Evolutionary conservation across 2,329 filamentous ascomycete species (phyloP).

Genomic region (Cordyceps javanica): DNA sequence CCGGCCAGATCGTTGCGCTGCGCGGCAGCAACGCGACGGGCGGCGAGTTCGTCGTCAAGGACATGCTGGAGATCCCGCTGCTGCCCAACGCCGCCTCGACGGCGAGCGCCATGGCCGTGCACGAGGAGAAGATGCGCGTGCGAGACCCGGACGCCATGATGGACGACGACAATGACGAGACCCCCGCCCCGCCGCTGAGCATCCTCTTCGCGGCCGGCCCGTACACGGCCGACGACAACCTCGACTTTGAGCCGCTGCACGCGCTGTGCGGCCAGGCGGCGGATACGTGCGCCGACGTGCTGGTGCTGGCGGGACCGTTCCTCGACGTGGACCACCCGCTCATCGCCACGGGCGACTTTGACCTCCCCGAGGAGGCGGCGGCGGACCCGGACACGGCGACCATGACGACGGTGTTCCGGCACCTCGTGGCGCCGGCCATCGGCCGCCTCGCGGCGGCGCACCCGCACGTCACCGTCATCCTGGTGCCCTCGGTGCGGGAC

Average conservation of each 20-base stretch:
- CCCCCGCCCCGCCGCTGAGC: conserved; percentile 59
- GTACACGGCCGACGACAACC: conserved; percentile 86
- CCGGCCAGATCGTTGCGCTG: conserved; percentile 86
- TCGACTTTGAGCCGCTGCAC: conserved; percentile 82
- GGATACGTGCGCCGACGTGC: conserved; percentile 66
- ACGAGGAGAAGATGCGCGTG: conserved; percentile 59
- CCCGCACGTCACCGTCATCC: conserved; percentile 71
- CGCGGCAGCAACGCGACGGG: conserved; percentile 83
- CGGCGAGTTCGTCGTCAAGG: conserved; percentile 70
- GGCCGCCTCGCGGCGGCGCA: conserved; percentile 63
- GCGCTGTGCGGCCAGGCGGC: conserved; percentile 73
- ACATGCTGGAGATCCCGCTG: conserved; percentile 69
- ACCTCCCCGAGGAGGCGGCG: conserved; percentile 61
- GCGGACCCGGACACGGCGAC: conserved; percentile 69
- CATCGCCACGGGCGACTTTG: conserved; percentile 72
- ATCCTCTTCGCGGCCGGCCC: conserved; percentile 78
- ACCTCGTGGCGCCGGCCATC: conserved; percentile 69
- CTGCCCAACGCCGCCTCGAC: conserved; percentile 69
- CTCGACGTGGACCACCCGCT: conserved; percentile 87
- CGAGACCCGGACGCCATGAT: conserved; percentile 56
- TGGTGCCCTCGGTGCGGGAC: conserved; percentile 79
- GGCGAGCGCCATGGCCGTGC: conserved; percentile 56
- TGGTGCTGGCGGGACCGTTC: conserved; percentile 82
- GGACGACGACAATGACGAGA: conserved; percentile 33
- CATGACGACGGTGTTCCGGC: conserved; percentile 75